A percentile compares a stretch with the other conserved stretches of the same genome.
These are phyloP conservation scores for Trichoderma harzianum DNA, from an alignment of 2,329 filamentous ascomycete species.

Conservation along the genomic window DNA sequence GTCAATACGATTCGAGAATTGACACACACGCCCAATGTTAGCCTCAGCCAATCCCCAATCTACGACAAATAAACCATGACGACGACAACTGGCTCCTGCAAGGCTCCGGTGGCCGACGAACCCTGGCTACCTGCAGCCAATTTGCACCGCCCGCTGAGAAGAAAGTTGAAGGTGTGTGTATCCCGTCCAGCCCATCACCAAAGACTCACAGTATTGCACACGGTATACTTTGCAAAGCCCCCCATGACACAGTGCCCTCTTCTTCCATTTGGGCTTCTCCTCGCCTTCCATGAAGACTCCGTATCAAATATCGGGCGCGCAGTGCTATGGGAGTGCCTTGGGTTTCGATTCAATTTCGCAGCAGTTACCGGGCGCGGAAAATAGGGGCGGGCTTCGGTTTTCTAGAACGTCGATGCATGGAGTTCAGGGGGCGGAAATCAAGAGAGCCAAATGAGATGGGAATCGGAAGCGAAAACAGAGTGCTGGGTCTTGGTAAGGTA, in stretches of 20 bases:
- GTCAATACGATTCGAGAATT: not conserved
- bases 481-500: not conserved
- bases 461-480: constrained; percentile 2
- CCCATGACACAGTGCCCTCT: constrained; percentile 1
- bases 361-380: not conserved
- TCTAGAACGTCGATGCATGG: constrained; percentile 7
- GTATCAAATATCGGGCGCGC: not conserved
- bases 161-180: not conserved
- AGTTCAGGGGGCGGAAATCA: constrained; percentile 9
- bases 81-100: not conserved
- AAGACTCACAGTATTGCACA: not conserved
- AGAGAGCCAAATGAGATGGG: constrained; percentile 3
- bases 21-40: not conserved
- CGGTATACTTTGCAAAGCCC: not conserved
- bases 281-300: constrained; percentile 3
- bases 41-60: not conserved
- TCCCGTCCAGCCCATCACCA: not conserved
- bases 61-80: not conserved
- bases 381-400: constrained; percentile 9
- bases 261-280: constrained; percentile 5
- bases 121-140: constrained; percentile 4
- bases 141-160: constrained; percentile 2
- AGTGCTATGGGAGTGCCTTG: not conserved
- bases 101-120: not conserved
- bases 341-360: not conserved